Percentiles rank a stretch among this genome's conserved stretches.
phyloP scores from a whole-genome alignment of 345 rosid genomes.

The Salix suchowensis region DNA sequence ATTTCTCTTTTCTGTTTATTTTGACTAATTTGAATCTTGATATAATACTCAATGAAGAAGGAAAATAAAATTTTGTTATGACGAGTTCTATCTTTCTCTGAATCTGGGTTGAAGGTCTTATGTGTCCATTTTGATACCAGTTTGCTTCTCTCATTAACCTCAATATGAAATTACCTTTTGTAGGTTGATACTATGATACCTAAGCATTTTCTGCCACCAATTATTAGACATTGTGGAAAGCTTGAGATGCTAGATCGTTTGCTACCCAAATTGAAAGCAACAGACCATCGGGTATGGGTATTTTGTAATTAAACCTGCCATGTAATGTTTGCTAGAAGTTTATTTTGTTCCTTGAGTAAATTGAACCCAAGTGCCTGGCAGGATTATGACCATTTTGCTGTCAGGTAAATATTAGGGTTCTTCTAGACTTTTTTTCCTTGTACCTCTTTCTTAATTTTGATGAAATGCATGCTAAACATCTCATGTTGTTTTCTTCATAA shows the following conservation, averaged over 20 bases:
- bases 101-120: background rate
- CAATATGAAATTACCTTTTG: constrained; percentile 15
- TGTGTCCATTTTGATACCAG: background rate
- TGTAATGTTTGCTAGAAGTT: background rate
- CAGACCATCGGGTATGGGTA: constrained; percentile 80
- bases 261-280: constrained; percentile 83
- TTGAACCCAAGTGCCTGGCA: background rate
- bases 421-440: background rate
- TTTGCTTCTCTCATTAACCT: constrained; percentile 6
- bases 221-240: constrained; percentile 84
- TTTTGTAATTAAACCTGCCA: constrained; percentile 10
- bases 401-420: background rate
- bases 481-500: background rate
- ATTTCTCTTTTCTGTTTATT: constrained; percentile 19
- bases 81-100: background rate
- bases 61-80: background rate
- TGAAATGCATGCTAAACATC: background rate
- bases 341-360: constrained; percentile 5
- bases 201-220: constrained; percentile 72
- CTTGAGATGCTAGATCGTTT: constrained; percentile 94
- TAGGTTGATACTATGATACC: constrained; percentile 75
- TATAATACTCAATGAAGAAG: constrained; percentile 1
- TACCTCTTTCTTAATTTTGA: background rate
- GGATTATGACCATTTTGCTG: background rate
- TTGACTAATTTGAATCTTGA: constrained; percentile 3